Evolutionary conservation across 2,329 filamentous ascomycete genomes (phyloP).

Genomic region (Colletotrichum sp.): DNA sequence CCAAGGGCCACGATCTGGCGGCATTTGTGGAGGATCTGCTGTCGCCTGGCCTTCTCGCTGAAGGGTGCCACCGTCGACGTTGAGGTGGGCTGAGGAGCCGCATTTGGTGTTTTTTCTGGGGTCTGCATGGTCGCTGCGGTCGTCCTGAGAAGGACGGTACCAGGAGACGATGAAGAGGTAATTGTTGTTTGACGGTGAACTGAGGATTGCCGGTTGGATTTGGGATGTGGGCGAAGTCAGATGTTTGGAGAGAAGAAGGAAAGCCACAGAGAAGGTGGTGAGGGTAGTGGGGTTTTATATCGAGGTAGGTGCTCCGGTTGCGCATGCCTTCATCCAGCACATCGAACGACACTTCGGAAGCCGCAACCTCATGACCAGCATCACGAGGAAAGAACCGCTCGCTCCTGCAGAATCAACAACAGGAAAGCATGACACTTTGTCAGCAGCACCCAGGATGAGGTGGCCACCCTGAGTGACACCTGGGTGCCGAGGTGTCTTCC

Average conservation of each 20-base stretch:
- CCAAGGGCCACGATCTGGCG: not conserved
- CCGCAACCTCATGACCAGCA: not conserved
- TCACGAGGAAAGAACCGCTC: not conserved
- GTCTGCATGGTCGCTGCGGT: not conserved
- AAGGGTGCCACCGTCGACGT: not conserved
- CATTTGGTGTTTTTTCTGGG: not conserved
- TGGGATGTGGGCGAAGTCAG: not conserved
- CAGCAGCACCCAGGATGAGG: not conserved
- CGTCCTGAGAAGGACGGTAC: not conserved
- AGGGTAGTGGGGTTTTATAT: not conserved
- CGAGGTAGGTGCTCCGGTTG: not conserved
- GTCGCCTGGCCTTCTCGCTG: not conserved
- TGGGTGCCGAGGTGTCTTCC: not conserved
- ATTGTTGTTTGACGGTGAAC: not conserved
- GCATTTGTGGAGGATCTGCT: not conserved
- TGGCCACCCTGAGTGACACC: not conserved
- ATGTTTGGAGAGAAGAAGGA: not conserved
- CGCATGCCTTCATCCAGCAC: not conserved
- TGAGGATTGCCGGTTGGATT: not conserved
- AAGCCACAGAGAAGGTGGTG: not conserved
- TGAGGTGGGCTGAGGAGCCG: not conserved
- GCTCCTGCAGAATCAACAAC: not conserved
- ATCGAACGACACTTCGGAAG: not conserved
- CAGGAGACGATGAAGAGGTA: not conserved
- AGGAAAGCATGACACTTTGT: not conserved